Conservation (phyloP, 1,139 yeast species). For the Blastobotrys persicus region DNA sequence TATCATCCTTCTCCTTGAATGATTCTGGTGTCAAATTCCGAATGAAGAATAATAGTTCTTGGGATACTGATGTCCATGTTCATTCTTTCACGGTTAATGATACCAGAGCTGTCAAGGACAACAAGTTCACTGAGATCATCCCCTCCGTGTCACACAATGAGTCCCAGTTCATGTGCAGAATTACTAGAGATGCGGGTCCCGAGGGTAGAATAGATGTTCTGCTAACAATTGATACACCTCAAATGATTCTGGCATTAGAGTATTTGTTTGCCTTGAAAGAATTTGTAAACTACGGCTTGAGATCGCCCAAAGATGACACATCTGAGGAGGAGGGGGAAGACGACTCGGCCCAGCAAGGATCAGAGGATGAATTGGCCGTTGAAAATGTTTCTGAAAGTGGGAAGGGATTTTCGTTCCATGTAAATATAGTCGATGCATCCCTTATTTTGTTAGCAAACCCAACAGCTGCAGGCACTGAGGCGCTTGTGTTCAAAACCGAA, state of each 20-base stretch:
- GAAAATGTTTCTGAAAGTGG: conserved; percentile 12
- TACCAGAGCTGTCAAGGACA: conserved; percentile 57
- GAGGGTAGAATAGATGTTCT: conserved; percentile 51
- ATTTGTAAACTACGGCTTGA: conserved; percentile 51
- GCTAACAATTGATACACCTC: conserved; percentile 76
- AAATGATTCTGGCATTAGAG: conserved; percentile 77
- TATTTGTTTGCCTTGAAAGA: conserved; percentile 74
- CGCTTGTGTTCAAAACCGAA: conserved; percentile 84
- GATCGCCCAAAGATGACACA: conserved; percentile 15
- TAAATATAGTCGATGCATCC: conserved; percentile 77
- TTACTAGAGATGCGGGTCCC: conserved; percentile 31
- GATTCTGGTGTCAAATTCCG: conserved; percentile 52
- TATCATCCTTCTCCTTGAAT: conserved; percentile 66
- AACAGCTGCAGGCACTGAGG: conserved; percentile 66
- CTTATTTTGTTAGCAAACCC: conserved; percentile 82
- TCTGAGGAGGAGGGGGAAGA: conserved; percentile 19
- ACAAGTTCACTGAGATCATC: conserved; percentile 74
- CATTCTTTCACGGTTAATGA: conserved; percentile 79
- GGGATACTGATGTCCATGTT: conserved; percentile 60
- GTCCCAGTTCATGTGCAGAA: conserved; percentile 67
- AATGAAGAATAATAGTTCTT: conserved; percentile 55
- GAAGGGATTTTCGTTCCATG: conserved; percentile 47
- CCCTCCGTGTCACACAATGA: conserved; percentile 64
- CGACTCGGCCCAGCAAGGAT: conserved; percentile 14
- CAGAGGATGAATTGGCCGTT: conserved; percentile 15